Evolutionary conservation across 495 filamentous ascomycete species (phyloP).

Genomic region (Aspergillus baeticus): DNA sequence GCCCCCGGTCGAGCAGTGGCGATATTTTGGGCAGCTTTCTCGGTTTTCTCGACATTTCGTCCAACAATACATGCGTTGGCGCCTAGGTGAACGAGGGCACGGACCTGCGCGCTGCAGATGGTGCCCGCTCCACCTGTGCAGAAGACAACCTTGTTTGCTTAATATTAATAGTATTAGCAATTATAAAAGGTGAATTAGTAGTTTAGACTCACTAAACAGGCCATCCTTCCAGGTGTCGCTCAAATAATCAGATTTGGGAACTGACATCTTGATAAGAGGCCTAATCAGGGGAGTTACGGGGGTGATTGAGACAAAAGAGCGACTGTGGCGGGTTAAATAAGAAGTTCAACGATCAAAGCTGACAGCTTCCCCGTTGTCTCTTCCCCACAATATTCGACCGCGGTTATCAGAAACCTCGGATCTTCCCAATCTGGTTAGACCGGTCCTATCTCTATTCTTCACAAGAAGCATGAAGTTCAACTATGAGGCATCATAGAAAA

Average conservation of each 20-base stretch:
- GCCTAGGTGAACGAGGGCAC: constrained; percentile 85
- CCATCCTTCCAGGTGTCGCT: constrained; percentile 82
- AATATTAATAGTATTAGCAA: constrained; percentile 15
- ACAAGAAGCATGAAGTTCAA: neutral
- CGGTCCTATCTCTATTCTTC: neutral
- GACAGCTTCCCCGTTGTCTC: neutral
- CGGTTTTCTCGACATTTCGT: constrained; percentile 86
- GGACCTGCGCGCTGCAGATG: constrained; percentile 91
- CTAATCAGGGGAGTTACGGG: neutral
- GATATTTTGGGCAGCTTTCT: constrained; percentile 74
- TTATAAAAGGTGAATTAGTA: neutral
- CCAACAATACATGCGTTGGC: constrained; percentile 93
- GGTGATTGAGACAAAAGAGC: neutral
- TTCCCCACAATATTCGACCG: constrained; percentile 2
- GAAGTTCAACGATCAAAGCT: neutral
- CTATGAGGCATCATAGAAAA: too few relatives aligned
- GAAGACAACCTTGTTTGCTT: constrained; percentile 88
- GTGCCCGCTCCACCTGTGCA: constrained; percentile 93
- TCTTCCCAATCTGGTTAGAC: neutral
- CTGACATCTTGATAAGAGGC: constrained; percentile 40
- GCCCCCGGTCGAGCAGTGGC: constrained; percentile 71
- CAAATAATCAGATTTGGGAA: constrained; percentile 70
- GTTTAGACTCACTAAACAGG: constrained; percentile 62
- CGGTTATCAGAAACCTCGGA: constrained; percentile 8
- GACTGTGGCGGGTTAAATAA: neutral